Evolutionary conservation across 805 yeast species (phyloP).

Genomic region (Clavispora vitiphila): DNA sequence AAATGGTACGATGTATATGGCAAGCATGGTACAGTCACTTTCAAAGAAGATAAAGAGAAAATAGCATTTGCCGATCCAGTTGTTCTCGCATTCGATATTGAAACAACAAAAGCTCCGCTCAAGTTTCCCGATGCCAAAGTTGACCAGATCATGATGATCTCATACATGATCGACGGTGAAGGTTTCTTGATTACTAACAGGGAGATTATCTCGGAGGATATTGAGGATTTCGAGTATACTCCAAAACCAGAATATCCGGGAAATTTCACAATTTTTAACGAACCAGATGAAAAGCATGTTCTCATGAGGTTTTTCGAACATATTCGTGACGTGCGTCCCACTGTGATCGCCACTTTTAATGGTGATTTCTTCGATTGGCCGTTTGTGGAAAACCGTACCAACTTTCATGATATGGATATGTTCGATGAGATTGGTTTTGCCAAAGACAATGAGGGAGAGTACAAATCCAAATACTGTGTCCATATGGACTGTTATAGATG

Average conservation of each 20-base stretch:
- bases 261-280: conserved; percentile 82
- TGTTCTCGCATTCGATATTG: conserved; percentile 94
- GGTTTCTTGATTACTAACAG: conserved; percentile 92
- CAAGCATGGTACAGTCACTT: conserved; percentile 46
- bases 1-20: conserved; percentile 89
- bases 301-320: conserved; percentile 82
- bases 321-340: conserved; percentile 80
- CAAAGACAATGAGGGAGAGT: conserved; percentile 83
- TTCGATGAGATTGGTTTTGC: conserved; percentile 92
- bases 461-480: conserved; percentile 84
- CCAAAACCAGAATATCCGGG: conserved; percentile 97
- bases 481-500: conserved; percentile 98
- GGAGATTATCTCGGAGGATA: conserved; percentile 90
- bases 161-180: conserved; percentile 98
- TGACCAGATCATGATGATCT: conserved; percentile 97
- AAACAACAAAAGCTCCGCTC: conserved; percentile 92
- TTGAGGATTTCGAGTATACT: conserved; percentile 94
- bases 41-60: conserved; percentile 62
- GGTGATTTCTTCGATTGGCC: conserved; percentile 99
- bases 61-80: conserved; percentile 97
- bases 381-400: conserved; percentile 84
- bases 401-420: conserved; percentile 81
- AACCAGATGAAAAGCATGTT: conserved; percentile 73
- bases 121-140: conserved; percentile 90
- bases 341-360: conserved; percentile 96